These are phyloP conservation scores for Tephrocybe sp. DNA, from an alignment of 768 basidiomycete species.

Conservation along the genomic window DNA sequence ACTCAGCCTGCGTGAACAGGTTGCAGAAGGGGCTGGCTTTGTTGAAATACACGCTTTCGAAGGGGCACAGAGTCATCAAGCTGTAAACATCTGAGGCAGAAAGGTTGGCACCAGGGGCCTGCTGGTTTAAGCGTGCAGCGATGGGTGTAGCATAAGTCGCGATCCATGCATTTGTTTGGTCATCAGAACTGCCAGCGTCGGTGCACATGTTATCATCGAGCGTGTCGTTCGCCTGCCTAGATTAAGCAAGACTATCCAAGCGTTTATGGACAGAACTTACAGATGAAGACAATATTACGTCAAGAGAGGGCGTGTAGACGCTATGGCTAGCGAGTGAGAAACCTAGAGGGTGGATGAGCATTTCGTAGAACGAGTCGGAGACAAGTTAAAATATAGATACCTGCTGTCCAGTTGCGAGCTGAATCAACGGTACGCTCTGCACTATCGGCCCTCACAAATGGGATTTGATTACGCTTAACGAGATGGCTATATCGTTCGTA, in stretches of 20 bases:
- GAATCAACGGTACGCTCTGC: slow-evolving; percentile 60
- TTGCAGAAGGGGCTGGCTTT: slow-evolving; percentile 63
- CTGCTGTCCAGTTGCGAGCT: slow-evolving; percentile 69
- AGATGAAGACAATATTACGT: slow-evolving; percentile 55
- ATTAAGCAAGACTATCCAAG: neutral
- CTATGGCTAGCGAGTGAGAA: slow-evolving; percentile 53
- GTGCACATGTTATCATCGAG: slow-evolving; percentile 67
- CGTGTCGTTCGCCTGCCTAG: slow-evolving; percentile 48
- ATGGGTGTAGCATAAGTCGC: slow-evolving; percentile 52
- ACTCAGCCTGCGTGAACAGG: slow-evolving; percentile 66
- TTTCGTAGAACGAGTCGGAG: neutral
- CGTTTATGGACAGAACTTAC: slow-evolving; percentile 29
- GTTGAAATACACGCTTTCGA: slow-evolving; percentile 64
- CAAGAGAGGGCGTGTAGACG: slow-evolving; percentile 42
- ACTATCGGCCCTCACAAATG: slow-evolving; percentile 47
- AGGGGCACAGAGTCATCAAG: slow-evolving; percentile 75
- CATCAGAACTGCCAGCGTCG: slow-evolving; percentile 42
- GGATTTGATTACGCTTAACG: slow-evolving; percentile 39
- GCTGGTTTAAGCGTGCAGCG: slow-evolving; percentile 53
- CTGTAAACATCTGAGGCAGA: slow-evolving; percentile 48
- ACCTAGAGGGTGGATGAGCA: slow-evolving; percentile 33
- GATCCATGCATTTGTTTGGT: slow-evolving; percentile 52
- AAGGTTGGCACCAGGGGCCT: slow-evolving; percentile 63
- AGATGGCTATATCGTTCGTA: slow-evolving; percentile 54
- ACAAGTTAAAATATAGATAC: slow-evolving; percentile 27